Percentiles rank a stretch among this genome's conserved stretches.
Conservation (phyloP, 805 yeast genomes). For the Nakazawaea populi region DNA sequence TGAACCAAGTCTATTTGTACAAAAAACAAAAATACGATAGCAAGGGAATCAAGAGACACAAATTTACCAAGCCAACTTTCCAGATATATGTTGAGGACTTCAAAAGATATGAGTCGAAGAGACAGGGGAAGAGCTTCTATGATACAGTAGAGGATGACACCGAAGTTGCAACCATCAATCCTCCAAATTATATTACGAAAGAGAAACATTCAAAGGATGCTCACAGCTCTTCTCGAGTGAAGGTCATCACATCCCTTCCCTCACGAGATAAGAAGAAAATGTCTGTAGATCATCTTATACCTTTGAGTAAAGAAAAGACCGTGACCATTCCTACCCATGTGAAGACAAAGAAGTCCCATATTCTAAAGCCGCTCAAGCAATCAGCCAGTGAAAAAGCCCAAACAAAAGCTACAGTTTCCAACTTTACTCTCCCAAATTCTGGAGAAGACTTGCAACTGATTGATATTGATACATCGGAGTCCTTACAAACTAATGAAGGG, state of each 20-base stretch:
- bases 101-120: slow-evolving; percentile 17
- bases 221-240: too few relatives aligned
- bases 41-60: slow-evolving; percentile 20
- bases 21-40: slow-evolving; percentile 22
- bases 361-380: too few relatives aligned
- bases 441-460: too few relatives aligned
- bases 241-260: too few relatives aligned
- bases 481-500: too few relatives aligned
- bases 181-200: background rate
- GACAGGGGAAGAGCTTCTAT: slow-evolving; percentile 20
- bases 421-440: too few relatives aligned
- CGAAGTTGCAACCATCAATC: background rate
- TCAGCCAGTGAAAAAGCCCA: too few relatives aligned
- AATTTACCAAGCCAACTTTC: slow-evolving; percentile 24
- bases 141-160: slow-evolving; percentile 18
- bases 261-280: background rate
- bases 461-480: too few relatives aligned
- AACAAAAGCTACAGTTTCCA: too few relatives aligned
- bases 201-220: too few relatives aligned
- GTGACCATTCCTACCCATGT: background rate
- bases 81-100: slow-evolving; percentile 22
- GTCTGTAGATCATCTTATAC: background rate
- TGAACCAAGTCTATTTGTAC: slow-evolving; percentile 21
- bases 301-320: slow-evolving; percentile 12
- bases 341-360: background rate